Evolutionary conservation across 306 rosid genomes (phyloP).

Genomic region (Ochetophila trinervis): DNA sequence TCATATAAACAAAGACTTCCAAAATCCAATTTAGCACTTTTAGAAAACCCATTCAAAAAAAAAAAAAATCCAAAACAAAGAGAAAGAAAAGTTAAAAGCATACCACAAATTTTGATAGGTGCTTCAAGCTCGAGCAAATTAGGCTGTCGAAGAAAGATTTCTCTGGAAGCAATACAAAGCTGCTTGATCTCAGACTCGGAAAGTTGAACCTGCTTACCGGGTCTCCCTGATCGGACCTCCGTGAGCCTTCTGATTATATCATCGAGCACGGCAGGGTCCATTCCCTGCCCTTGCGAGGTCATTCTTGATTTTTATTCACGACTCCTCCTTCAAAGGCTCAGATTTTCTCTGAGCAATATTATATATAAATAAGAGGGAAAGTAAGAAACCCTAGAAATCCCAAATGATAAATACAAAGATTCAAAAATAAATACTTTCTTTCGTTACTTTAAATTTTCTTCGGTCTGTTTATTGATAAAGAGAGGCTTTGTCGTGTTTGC

Average conservation of each 20-base stretch:
- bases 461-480: background rate
- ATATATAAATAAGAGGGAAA: background rate
- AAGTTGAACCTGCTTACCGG: slow-evolving; percentile 41
- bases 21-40: too few relatives aligned
- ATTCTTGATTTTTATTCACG: slow-evolving; percentile 5
- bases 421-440: background rate
- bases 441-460: background rate
- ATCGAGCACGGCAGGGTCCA: slow-evolving; percentile 34
- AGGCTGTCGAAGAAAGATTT: slow-evolving; percentile 35
- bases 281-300: slow-evolving; percentile 26
- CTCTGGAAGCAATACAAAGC: slow-evolving; percentile 29
- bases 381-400: slow-evolving; percentile 20
- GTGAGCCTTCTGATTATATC: slow-evolving; percentile 34
- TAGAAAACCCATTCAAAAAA: slow-evolving; percentile 13
- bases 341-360: slow-evolving; percentile 20
- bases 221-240: slow-evolving; percentile 32
- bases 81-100: background rate
- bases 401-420: background rate
- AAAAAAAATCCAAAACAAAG: background rate
- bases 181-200: slow-evolving; percentile 42
- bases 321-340: background rate
- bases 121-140: slow-evolving; percentile 41
- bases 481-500: too few relatives aligned
- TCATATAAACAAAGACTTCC: too few relatives aligned
- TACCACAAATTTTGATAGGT: slow-evolving; percentile 42